phyloP scores from a whole-genome alignment of 2,329 filamentous ascomycete species.

The Fusarium coicis region DNA sequence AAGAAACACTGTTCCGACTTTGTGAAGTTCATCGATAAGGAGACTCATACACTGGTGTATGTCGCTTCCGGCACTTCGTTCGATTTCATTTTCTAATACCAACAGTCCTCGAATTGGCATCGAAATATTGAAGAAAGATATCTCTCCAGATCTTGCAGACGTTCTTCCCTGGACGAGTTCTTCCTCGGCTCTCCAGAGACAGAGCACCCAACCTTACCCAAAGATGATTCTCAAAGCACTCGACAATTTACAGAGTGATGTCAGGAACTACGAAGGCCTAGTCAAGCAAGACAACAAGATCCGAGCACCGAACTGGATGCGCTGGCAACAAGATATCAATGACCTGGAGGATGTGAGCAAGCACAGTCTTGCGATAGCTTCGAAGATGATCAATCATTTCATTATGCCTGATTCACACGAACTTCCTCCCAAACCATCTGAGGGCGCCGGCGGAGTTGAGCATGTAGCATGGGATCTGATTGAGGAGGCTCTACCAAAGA shows the following conservation, averaged over 20 bases:
- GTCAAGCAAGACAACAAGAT: conserved; percentile 30
- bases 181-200: neutral
- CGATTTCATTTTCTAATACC: neutral
- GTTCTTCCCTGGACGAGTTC: conserved; percentile 36
- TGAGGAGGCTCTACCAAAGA: conserved; percentile 37
- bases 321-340: conserved; percentile 49
- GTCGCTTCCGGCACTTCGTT: neutral
- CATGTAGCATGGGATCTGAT: conserved; percentile 50
- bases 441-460: conserved; percentile 43
- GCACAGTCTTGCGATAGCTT: conserved; percentile 38
- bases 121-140: neutral
- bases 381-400: conserved; percentile 39
- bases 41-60: conserved; percentile 24
- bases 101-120: conserved; percentile 10
- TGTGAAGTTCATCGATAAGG: conserved; percentile 34
- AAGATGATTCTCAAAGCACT: conserved; percentile 25
- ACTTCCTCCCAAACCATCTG: conserved; percentile 2
- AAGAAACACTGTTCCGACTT: conserved; percentile 37
- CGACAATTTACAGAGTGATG: conserved; percentile 31
- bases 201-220: neutral
- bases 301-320: conserved; percentile 43
- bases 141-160: conserved; percentile 13
- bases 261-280: conserved; percentile 41
- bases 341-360: conserved; percentile 46
- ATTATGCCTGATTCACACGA: conserved; percentile 42